These are phyloP conservation scores for Fusarium graminum DNA, from an alignment of 2,329 filamentous ascomycete species.

Conservation along the genomic window DNA sequence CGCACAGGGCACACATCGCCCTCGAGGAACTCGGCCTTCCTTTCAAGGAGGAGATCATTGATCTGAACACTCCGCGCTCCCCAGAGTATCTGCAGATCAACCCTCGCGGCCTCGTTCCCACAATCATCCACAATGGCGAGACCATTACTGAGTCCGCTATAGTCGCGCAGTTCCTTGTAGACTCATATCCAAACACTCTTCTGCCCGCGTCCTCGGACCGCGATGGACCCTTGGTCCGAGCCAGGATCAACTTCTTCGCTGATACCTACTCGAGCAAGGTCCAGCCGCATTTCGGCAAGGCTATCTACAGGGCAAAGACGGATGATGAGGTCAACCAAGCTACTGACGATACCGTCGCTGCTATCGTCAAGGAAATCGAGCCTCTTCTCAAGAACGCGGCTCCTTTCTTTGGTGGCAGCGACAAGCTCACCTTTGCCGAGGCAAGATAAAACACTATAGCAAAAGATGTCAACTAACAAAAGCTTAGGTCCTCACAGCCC, in stretches of 20 bases:
- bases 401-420: conserved; percentile 74
- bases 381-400: conserved; percentile 69
- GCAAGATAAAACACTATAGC: conserved; percentile 58
- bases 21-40: conserved; percentile 74
- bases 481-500: conserved; percentile 69
- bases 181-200: conserved; percentile 76
- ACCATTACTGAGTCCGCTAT: conserved; percentile 81
- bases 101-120: conserved; percentile 82
- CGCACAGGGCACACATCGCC: conserved; percentile 80
- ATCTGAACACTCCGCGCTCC: conserved; percentile 76
- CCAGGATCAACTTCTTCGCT: conserved; percentile 77
- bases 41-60: conserved; percentile 79
- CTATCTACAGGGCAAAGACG: conserved; percentile 59
- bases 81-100: conserved; percentile 82
- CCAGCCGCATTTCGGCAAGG: conserved; percentile 60
- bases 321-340: conserved; percentile 65
- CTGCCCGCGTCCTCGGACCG: conserved; percentile 66
- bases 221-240: conserved; percentile 71
- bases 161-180: conserved; percentile 78
- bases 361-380: conserved; percentile 78
- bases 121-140: conserved; percentile 73
- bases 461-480: conserved; percentile 6
- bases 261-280: conserved; percentile 75
- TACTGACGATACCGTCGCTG: conserved; percentile 64
- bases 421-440: conserved; percentile 79